phyloP scores from a whole-genome alignment of 495 filamentous ascomycete genomes.

The Penicillium simplicissimum region DNA sequence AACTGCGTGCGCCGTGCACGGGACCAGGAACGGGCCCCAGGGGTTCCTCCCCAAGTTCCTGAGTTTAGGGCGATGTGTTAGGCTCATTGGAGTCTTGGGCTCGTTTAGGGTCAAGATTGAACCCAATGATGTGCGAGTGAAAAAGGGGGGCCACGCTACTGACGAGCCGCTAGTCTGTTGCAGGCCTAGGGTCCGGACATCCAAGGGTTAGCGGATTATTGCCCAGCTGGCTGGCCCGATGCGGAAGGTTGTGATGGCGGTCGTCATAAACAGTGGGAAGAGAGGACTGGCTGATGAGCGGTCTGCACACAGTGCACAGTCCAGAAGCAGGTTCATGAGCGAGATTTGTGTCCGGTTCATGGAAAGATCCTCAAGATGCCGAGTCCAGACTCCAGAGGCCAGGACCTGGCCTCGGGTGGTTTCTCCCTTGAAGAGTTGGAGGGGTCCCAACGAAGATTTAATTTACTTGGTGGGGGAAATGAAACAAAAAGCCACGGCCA shows the following conservation, averaged over 20 bases:
- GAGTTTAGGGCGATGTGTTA: conserved; percentile 1
- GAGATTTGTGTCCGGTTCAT: background rate
- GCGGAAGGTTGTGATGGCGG: conserved; percentile 10
- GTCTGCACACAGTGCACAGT: background rate
- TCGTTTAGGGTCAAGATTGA: too few species aligned
- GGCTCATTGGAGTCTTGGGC: background rate
- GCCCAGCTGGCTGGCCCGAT: background rate
- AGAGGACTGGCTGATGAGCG: background rate
- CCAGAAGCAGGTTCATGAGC: too few species aligned
- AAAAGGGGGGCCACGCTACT: conserved; percentile 15
- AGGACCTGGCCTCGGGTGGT: background rate
- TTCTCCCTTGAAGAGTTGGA: background rate
- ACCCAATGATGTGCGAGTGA: background rate
- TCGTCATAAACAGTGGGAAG: conserved; percentile 14
- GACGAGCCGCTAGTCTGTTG: conserved; percentile 6
- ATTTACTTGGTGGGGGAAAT: background rate
- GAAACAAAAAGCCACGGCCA: background rate
- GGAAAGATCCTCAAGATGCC: background rate
- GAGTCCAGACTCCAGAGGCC: too few species aligned
- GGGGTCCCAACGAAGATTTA: background rate
- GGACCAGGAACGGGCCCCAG: conserved; percentile 23
- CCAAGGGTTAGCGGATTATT: conserved; percentile 6
- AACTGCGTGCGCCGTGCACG: background rate
- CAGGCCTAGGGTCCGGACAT: conserved; percentile 10
- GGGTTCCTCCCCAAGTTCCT: conserved; percentile 15